Percentiles rank a stretch among this genome's conserved stretches.
These are phyloP conservation scores for Chrysoporthe cubensis DNA, from an alignment of 2,329 filamentous ascomycete genomes.

Conservation along the genomic window DNA sequence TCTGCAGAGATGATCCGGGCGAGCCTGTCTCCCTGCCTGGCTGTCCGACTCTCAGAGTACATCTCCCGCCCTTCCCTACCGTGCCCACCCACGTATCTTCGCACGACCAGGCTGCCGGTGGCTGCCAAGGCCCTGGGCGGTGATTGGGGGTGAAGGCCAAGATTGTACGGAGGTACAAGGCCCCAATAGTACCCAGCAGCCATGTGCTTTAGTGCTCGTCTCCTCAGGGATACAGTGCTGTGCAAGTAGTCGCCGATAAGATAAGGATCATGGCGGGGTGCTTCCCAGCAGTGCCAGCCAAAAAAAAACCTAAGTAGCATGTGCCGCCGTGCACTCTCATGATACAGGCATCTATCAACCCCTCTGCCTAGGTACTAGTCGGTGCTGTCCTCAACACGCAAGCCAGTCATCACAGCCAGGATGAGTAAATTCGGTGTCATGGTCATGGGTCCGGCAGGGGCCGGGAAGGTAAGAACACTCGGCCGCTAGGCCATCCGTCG, in stretches of 20 bases:
- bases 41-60: too few species aligned
- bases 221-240: neutral
- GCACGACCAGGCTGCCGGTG: too few species aligned
- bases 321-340: neutral
- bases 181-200: too few species aligned
- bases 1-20: neutral
- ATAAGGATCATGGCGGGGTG: slow-evolving; percentile 16
- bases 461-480: slow-evolving; percentile 73
- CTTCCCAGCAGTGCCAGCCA: slow-evolving; percentile 1
- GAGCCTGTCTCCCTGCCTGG: neutral
- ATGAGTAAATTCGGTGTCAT: slow-evolving; percentile 97
- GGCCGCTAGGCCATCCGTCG: neutral
- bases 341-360: neutral
- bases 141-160: too few species aligned
- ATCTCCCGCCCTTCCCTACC: neutral
- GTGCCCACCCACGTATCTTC: too few species aligned
- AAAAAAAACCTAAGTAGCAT: neutral
- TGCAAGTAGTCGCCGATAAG: slow-evolving; percentile 6
- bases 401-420: slow-evolving; percentile 32
- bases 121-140: too few species aligned
- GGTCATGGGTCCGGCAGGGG: slow-evolving; percentile 94
- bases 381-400: too few species aligned
- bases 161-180: too few species aligned
- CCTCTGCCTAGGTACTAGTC: neutral
- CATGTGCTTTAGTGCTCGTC: neutral